Percentiles rank a stretch among this genome's conserved stretches.
These are phyloP conservation scores for Austroboletus niveus DNA, from an alignment of 1,284 basidiomycete species.

Conservation along the genomic window DNA sequence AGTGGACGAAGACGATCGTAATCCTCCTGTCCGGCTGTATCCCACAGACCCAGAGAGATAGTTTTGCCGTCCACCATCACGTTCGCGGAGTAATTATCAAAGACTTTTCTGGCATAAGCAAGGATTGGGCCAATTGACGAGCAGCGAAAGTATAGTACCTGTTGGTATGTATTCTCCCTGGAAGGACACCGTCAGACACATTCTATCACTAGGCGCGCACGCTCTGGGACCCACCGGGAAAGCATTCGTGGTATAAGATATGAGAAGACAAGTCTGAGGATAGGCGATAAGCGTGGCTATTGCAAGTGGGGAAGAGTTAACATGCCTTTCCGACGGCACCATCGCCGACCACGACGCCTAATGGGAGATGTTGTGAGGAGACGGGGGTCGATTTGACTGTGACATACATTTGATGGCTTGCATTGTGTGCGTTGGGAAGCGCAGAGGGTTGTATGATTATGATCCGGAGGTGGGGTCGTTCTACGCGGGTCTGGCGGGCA, in stretches of 20 bases:
- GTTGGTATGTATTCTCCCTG: slow-evolving; percentile 98
- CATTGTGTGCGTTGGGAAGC: slow-evolving; percentile 41
- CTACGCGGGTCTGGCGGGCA: slow-evolving; percentile 7
- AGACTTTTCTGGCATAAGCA: slow-evolving; percentile 51
- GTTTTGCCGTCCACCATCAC: slow-evolving; percentile 99
- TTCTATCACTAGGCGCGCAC: neutral
- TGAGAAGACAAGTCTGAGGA: slow-evolving; percentile 87
- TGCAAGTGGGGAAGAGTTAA: slow-evolving; percentile 11
- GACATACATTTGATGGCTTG: slow-evolving; percentile 69
- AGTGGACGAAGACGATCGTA: slow-evolving; percentile 97
- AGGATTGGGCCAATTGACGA: slow-evolving; percentile 2
- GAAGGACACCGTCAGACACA: slow-evolving; percentile 19
- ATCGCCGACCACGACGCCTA: slow-evolving; percentile 98
- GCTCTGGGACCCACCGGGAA: slow-evolving; percentile 69
- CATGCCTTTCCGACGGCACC: slow-evolving; percentile 98
- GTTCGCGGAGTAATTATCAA: slow-evolving; percentile 94
- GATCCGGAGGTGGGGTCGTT: slow-evolving; percentile 15
- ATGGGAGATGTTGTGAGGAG: slow-evolving; percentile 30
- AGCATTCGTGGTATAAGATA: slow-evolving; percentile 96
- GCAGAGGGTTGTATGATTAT: slow-evolving; percentile 4
- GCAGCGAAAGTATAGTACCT: slow-evolving; percentile 59
- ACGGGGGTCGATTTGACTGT: slow-evolving; percentile 3
- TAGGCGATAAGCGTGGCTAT: slow-evolving; percentile 13
- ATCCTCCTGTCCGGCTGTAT: slow-evolving; percentile 99
- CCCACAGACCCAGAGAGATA: slow-evolving; percentile 96